A percentile compares a stretch with the other conserved stretches of the same genome.
Conservation (phyloP, 1,139 yeast species). For the Suhomyces guaymorum region DNA sequence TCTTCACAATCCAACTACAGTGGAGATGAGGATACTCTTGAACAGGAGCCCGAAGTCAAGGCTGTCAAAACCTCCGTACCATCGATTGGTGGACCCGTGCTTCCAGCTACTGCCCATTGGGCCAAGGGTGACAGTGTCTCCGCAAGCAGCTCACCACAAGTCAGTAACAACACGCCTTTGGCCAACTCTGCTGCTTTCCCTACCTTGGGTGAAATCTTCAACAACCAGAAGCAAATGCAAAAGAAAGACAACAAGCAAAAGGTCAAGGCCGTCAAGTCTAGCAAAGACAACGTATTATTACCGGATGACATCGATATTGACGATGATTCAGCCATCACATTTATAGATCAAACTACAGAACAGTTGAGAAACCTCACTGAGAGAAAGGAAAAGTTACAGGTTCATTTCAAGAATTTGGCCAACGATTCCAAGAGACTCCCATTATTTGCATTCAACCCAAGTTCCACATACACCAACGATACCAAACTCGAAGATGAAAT, state of each 20-base stretch:
- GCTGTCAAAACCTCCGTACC: slow-evolving; percentile 1
- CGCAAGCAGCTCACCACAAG: slow-evolving; percentile 38
- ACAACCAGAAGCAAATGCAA: slow-evolving; percentile 39
- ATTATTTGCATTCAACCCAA: slow-evolving; percentile 39
- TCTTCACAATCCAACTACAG: slow-evolving; percentile 13
- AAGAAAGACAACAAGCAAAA: slow-evolving; percentile 34
- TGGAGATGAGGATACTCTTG: slow-evolving; percentile 24
- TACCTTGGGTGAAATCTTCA: slow-evolving; percentile 64
- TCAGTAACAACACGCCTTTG: slow-evolving; percentile 37
- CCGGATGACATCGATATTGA: slow-evolving; percentile 46
- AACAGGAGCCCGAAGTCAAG: slow-evolving; percentile 13
- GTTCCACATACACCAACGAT: slow-evolving; percentile 21
- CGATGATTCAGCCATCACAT: slow-evolving; percentile 37
- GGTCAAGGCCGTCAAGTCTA: slow-evolving; percentile 25
- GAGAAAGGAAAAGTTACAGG: slow-evolving; percentile 33
- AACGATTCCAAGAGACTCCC: slow-evolving; percentile 31
- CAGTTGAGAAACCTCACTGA: slow-evolving; percentile 35
- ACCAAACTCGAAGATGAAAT: slow-evolving; percentile 40
- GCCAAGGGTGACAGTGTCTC: slow-evolving; percentile 38
- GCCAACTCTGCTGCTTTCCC: slow-evolving; percentile 69
- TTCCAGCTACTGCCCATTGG: slow-evolving; percentile 64
- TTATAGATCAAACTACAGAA: slow-evolving; percentile 40
- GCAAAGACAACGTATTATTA: slow-evolving; percentile 29
- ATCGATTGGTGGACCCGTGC: slow-evolving; percentile 31
- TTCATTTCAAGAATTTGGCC: slow-evolving; percentile 32